Evolutionary conservation across 768 basidiomycete species (phyloP), one percentile per base, ranked within the genome.

Genomic region (Omphalotus guepiniiformis): DNA sequence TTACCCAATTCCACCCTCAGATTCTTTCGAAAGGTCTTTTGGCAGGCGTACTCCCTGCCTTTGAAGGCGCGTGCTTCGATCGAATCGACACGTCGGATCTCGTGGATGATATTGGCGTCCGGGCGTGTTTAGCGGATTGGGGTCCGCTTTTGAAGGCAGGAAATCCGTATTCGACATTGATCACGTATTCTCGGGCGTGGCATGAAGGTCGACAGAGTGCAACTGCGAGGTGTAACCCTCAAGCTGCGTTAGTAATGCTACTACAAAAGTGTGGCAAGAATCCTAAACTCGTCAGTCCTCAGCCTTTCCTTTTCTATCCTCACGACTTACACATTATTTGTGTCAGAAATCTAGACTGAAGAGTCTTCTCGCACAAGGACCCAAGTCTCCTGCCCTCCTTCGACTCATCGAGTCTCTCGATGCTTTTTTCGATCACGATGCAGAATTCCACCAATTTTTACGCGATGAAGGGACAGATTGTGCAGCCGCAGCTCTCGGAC

Each of bases 1-100:
- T 73, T n/a, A 66, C 69, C 1, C 68, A 70, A 50, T 65, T 60
- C 32, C 73, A 80, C 46, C 66, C 76, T 4, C 60, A 62, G 26
- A 47, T 65, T 11, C 67, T 80, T 19, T 66, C 74, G 1, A 64
- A 64, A 40, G 64, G 60, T 0, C 67, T 79, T n/a, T 62, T 65
- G 16, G 61, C 63, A 19, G 67, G 67, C 9, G 61, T 63, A 28
- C 53, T 74, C 7, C 70, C 67, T 6, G 60, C 64, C 3, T 72
- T 72, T 37, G 47, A 58, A 7, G 63, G 63, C 19, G 63, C 62
- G 16, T 62, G 60, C 23, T 73, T 74, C 43, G 71, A 73, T 50
- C 62, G 71, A 18, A 61, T 72, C 19, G 71, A 72, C 51, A 53
- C 64, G 2, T 34, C 26, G 13, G 39, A 50, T 38, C 18, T 72